Conservation (phyloP, 129 eudicot species). For the Flaveria sonorensis region DNA sequence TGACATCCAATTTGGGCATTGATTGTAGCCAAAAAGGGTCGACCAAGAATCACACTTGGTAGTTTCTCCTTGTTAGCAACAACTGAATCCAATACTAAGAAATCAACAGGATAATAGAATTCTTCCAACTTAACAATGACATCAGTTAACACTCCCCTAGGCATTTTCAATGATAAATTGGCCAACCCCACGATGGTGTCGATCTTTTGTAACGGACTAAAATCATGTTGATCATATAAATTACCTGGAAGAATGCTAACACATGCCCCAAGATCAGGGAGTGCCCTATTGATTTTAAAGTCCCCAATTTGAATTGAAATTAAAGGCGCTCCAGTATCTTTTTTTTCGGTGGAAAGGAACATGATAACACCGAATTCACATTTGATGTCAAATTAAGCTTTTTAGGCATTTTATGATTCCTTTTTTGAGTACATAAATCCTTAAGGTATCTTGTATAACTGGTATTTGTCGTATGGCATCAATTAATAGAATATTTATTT, state of each 20-base stretch:
- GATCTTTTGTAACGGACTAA: background rate
- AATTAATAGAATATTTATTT: background rate
- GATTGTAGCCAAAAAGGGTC: background rate
- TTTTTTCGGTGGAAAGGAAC: too few relatives aligned
- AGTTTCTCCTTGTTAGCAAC: background rate
- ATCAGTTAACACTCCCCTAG: background rate
- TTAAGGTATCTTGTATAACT: too few relatives aligned
- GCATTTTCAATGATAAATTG: background rate
- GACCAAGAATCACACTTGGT: background rate
- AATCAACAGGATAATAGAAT: background rate
- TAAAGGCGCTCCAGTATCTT: too few relatives aligned
- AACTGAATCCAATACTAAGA: background rate
- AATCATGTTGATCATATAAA: constrained; percentile 7
- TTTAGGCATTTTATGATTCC: too few relatives aligned
- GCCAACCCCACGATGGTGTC: constrained; percentile 1
- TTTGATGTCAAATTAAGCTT: too few relatives aligned
- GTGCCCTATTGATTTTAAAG: too few relatives aligned
- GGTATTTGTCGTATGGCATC: background rate
- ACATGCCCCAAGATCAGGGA: too few relatives aligned
- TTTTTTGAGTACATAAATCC: too few relatives aligned
- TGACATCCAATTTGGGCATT: background rate
- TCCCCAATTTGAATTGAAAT: too few relatives aligned
- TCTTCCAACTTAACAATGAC: constrained; percentile 5
- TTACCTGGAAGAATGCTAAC: background rate
- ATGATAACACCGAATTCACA: too few relatives aligned